phyloP scores from a whole-genome alignment of 768 basidiomycete species.

The Flagelloscypha sp. region DNA sequence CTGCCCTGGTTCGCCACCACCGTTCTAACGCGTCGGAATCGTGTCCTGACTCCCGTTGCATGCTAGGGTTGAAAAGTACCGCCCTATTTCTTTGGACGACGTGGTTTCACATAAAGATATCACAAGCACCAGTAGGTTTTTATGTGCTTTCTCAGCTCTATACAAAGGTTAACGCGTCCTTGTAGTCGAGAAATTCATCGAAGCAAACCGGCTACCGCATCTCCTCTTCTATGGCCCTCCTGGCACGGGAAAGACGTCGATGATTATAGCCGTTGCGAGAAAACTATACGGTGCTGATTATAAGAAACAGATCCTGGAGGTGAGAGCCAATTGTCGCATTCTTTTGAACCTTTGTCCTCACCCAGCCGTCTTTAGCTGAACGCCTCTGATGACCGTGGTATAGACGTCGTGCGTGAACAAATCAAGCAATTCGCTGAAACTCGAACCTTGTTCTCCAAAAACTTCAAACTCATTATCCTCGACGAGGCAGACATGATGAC shows the following conservation, averaged over 20 bases:
- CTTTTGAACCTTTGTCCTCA: conserved; percentile 4
- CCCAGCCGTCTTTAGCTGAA: conserved; percentile 55
- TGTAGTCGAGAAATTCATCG: conserved; percentile 92
- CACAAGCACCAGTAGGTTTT: conserved; percentile 75
- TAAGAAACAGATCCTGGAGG: conserved; percentile 91
- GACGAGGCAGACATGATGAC: conserved; percentile 99
- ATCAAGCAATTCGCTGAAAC: conserved; percentile 99
- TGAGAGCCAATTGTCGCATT: conserved; percentile 27
- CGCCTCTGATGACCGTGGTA: conserved; percentile 96
- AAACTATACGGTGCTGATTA: conserved; percentile 86
- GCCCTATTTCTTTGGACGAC: conserved; percentile 84
- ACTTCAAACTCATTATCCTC: conserved; percentile 94
- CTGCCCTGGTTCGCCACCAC: conserved; percentile 67
- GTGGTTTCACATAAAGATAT: conserved; percentile 97
- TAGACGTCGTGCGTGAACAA: conserved; percentile 97
- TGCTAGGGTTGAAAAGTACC: conserved; percentile 93
- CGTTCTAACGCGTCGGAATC: conserved; percentile 4
- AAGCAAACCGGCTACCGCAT: conserved; percentile 90
- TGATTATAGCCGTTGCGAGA: conserved; percentile 90
- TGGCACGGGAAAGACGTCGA: conserved; percentile 97
- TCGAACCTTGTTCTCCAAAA: conserved; percentile 82
- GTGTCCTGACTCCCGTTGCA: conserved; percentile 3
- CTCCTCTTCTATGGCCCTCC: conserved; percentile 96
- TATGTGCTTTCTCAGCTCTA: not conserved
- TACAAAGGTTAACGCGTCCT: conserved; percentile 8